A percentile compares a stretch with the other conserved stretches of the same genome.
phyloP scores from a whole-genome alignment of 768 basidiomycete species.

The Trametes coccinea region DNA sequence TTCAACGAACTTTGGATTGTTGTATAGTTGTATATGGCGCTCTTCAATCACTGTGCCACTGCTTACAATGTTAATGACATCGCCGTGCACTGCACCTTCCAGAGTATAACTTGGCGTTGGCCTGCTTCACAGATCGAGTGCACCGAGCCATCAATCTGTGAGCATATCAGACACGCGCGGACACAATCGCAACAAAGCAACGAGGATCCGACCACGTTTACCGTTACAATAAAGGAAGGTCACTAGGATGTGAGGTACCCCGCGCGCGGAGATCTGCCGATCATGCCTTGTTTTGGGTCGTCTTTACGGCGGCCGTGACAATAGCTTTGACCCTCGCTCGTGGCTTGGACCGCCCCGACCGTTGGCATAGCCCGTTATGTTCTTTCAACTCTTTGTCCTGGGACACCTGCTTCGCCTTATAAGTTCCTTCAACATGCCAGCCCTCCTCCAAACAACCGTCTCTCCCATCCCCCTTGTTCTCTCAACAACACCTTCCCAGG shows the following conservation, averaged over 20 bases:
- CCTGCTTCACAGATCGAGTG: too few species aligned
- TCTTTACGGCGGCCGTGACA: slow-evolving; percentile 13
- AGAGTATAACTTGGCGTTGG: too few species aligned
- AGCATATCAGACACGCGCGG: neutral
- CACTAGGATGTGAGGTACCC: slow-evolving; percentile 6
- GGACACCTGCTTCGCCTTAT: slow-evolving; percentile 3
- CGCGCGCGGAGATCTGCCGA: slow-evolving; percentile 17
- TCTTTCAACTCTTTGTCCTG: slow-evolving; percentile 19
- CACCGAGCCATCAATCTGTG: neutral
- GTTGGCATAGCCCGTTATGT: slow-evolving; percentile 13
- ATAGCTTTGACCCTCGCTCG: slow-evolving; percentile 12
- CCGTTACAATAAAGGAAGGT: slow-evolving; percentile 19
- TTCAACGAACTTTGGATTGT: neutral
- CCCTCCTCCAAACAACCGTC: neutral
- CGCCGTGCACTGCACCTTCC: too few species aligned
- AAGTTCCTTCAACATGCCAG: slow-evolving; percentile 10
- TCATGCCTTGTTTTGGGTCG: slow-evolving; percentile 19
- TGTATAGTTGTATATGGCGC: neutral
- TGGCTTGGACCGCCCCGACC: slow-evolving; percentile 19
- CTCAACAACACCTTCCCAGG: slow-evolving; percentile 1
- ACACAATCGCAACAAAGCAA: slow-evolving; percentile 15
- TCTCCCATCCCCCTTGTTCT: slow-evolving; percentile 4
- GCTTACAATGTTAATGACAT: too few species aligned
- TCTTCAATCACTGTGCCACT: too few species aligned
- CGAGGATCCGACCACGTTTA: neutral